phyloP scores from a whole-genome alignment of 306 rosid genomes.

The Amphicarpaea edgeworthii region DNA sequence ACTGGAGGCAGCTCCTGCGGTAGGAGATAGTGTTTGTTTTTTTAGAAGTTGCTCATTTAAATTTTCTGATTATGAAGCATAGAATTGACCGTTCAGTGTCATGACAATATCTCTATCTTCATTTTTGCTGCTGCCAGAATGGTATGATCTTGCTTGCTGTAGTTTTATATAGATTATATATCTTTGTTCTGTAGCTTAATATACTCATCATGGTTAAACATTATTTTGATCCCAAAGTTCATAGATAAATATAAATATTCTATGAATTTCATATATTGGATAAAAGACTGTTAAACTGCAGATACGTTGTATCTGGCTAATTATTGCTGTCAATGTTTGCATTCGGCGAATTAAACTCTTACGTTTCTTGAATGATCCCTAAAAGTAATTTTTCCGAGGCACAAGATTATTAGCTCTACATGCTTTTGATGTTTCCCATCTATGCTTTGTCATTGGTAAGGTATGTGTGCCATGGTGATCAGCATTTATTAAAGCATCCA shows the following conservation, averaged over 20 bases:
- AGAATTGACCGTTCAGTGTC: not conserved
- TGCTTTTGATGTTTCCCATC: slow-evolving; percentile 5
- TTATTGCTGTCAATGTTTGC: slow-evolving; percentile 27
- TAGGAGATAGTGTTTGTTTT: slow-evolving; percentile 50
- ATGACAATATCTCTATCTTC: not conserved
- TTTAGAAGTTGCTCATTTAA: slow-evolving; percentile 6
- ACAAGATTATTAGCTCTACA: slow-evolving; percentile 1
- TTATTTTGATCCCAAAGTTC: slow-evolving; percentile 18
- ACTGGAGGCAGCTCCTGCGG: slow-evolving; percentile 98
- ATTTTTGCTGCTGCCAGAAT: not conserved
- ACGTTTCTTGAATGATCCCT: slow-evolving; percentile 3
- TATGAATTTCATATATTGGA: not conserved
- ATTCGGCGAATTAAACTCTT: not conserved
- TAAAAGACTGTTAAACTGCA: not conserved
- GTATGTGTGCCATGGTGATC: not conserved
- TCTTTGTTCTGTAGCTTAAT: slow-evolving; percentile 31
- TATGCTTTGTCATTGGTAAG: slow-evolving; percentile 25
- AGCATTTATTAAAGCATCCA: slow-evolving; percentile 1
- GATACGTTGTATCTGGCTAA: slow-evolving; percentile 12
- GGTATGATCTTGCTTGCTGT: slow-evolving; percentile 4
- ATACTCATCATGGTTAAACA: slow-evolving; percentile 22
- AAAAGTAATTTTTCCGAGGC: not conserved
- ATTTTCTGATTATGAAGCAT: slow-evolving; percentile 1
- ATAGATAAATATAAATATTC: no score
- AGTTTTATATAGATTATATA: slow-evolving; percentile 1